phyloP scores from a whole-genome alignment of 768 basidiomycete genomes.

The Tylopilus rubrobrunneus region DNA sequence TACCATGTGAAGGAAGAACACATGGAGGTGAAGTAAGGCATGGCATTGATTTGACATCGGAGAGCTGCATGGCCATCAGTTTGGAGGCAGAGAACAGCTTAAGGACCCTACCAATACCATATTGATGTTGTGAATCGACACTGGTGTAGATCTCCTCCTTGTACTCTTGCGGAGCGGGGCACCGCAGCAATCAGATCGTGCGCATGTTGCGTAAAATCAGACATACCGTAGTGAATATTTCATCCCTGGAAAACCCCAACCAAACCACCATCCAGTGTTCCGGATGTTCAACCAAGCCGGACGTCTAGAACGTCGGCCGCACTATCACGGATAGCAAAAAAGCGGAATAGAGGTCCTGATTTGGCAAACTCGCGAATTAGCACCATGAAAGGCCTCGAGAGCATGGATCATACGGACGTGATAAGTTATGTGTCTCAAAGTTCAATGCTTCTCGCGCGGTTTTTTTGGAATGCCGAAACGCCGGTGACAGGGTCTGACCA shows the following conservation, averaged over 20 bases:
- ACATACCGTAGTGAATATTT: constrained; percentile 5
- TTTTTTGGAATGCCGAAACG: background rate
- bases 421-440: background rate
- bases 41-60: constrained; percentile 14
- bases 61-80: constrained; percentile 10
- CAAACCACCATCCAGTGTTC: constrained; percentile 28
- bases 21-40: constrained; percentile 12
- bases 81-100: constrained; percentile 5
- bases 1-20: constrained; percentile 12
- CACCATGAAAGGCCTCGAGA: background rate
- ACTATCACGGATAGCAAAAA: background rate
- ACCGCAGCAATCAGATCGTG: background rate
- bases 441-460: background rate
- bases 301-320: background rate
- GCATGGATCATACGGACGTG: background rate
- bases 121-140: constrained; percentile 2
- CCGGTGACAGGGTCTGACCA: background rate
- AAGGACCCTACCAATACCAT: constrained; percentile 12
- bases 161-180: constrained; percentile 2
- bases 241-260: constrained; percentile 6
- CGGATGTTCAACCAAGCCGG: constrained; percentile 5
- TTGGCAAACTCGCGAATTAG: background rate
- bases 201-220: background rate
- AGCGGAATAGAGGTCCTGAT: background rate
- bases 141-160: background rate